These are phyloP conservation scores for Saccharomycopsis hybrid DNA, from an alignment of 1,139 yeast genomes.

Conservation along the genomic window DNA sequence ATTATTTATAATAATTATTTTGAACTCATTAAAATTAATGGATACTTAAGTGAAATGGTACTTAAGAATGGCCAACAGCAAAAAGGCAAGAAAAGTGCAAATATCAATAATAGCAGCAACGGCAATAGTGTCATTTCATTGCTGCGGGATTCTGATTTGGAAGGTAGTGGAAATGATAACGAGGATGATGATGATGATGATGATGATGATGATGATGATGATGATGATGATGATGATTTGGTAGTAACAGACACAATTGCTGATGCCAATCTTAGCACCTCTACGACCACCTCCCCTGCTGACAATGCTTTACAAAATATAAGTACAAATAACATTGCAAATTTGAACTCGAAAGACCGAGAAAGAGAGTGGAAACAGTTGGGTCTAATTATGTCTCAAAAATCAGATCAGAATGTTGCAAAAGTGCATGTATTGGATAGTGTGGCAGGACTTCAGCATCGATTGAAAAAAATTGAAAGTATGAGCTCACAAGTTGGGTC, in stretches of 20 bases:
- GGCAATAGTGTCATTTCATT: too few relatives aligned
- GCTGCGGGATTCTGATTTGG: background rate
- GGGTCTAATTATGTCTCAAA: conserved; percentile 3
- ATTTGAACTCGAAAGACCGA: too few relatives aligned
- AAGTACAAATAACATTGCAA: background rate
- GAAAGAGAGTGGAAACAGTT: conserved; percentile 5
- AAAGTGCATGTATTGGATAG: conserved; percentile 3
- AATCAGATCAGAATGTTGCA: background rate
- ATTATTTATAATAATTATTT: conserved; percentile 21
- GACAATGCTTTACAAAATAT: background rate
- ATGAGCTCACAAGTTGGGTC: conserved; percentile 1
- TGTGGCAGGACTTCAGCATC: background rate
- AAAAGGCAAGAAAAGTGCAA: background rate
- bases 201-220: background rate
- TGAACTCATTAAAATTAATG: conserved; percentile 20
- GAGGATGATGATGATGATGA: background rate
- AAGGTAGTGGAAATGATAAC: background rate
- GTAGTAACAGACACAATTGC: background rate
- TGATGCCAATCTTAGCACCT: background rate
- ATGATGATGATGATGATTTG: background rate
- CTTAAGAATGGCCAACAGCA: background rate
- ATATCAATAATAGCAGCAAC: background rate
- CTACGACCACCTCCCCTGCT: background rate
- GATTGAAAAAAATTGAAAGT: background rate
- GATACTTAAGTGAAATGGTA: conserved; percentile 15